phyloP scores from a whole-genome alignment of 148 eudicot species.

The Oxyria digyna region DNA sequence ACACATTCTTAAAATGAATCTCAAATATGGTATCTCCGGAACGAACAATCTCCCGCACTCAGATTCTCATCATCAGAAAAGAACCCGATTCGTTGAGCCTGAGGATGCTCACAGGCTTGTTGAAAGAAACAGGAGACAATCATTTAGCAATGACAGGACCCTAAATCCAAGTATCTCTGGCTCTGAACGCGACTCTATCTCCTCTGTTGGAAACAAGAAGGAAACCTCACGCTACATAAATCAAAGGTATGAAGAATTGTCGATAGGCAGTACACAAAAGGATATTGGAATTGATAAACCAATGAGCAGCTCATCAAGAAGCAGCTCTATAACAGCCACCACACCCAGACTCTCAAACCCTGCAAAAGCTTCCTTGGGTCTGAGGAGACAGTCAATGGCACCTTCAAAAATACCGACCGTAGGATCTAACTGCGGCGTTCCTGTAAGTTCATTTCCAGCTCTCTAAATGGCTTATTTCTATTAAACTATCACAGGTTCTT shows the following conservation, averaged over 20 bases:
- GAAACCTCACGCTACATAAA: constrained; percentile 22
- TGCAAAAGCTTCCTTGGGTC: constrained; percentile 17
- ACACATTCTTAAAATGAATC: constrained; percentile 41
- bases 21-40: constrained; percentile 44
- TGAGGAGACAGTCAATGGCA: constrained; percentile 26
- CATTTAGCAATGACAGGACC: constrained; percentile 57
- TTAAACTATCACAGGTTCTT: too few relatives aligned
- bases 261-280: constrained; percentile 40
- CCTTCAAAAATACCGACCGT: constrained; percentile 35
- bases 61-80: constrained; percentile 22
- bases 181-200: constrained; percentile 42
- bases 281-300: constrained; percentile 35
- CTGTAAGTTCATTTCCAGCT: constrained; percentile 31
- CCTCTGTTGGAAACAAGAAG: constrained; percentile 30
- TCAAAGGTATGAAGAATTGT: constrained; percentile 35
- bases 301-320: constrained; percentile 21
- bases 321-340: constrained; percentile 10
- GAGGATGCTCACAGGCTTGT: constrained; percentile 23
- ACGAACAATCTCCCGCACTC: constrained; percentile 42
- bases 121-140: constrained; percentile 41
- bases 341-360: constrained; percentile 38
- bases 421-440: constrained; percentile 33
- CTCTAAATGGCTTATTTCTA: background rate
- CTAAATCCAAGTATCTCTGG: constrained; percentile 89
- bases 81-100: constrained; percentile 37